These are phyloP conservation scores for Sugiyamaella paludigena DNA, from an alignment of 1,139 yeast genomes.

Conservation along the genomic window DNA sequence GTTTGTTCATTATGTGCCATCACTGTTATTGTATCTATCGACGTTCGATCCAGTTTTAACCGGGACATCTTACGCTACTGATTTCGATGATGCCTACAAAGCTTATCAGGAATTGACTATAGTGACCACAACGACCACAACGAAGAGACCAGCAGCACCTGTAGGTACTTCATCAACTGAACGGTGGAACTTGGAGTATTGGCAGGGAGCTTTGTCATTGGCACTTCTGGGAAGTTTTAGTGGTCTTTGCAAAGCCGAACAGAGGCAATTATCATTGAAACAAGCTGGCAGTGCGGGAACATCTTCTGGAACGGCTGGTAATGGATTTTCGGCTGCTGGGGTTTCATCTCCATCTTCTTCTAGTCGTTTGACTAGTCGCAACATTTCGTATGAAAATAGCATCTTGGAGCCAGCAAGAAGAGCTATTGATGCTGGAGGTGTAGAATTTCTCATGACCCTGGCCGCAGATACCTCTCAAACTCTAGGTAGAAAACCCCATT, in stretches of 20 bases:
- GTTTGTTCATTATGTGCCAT: slow-evolving; percentile 64
- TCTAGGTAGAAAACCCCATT: slow-evolving; percentile 34
- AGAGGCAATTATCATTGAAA: slow-evolving; percentile 26
- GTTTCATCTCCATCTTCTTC: neutral
- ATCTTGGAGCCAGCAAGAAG: slow-evolving; percentile 47
- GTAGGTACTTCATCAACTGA: neutral
- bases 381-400: slow-evolving; percentile 36
- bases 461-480: slow-evolving; percentile 59
- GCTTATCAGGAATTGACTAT: slow-evolving; percentile 3
- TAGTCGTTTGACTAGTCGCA: neutral
- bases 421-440: slow-evolving; percentile 66
- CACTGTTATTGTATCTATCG: slow-evolving; percentile 36
- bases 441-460: slow-evolving; percentile 71
- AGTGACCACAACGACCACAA: too few relatives aligned
- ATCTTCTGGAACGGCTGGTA: neutral
- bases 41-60: slow-evolving; percentile 23
- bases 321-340: neutral
- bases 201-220: slow-evolving; percentile 58
- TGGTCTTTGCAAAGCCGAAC: slow-evolving; percentile 61
- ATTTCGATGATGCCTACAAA: slow-evolving; percentile 18
- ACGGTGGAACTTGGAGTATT: slow-evolving; percentile 28
- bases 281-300: neutral
- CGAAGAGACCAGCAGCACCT: too few relatives aligned
- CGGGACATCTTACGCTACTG: slow-evolving; percentile 9
- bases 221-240: slow-evolving; percentile 64